These are phyloP conservation scores for Aspergillus sp. DNA, from an alignment of 2,329 filamentous ascomycete species.

Conservation along the genomic window DNA sequence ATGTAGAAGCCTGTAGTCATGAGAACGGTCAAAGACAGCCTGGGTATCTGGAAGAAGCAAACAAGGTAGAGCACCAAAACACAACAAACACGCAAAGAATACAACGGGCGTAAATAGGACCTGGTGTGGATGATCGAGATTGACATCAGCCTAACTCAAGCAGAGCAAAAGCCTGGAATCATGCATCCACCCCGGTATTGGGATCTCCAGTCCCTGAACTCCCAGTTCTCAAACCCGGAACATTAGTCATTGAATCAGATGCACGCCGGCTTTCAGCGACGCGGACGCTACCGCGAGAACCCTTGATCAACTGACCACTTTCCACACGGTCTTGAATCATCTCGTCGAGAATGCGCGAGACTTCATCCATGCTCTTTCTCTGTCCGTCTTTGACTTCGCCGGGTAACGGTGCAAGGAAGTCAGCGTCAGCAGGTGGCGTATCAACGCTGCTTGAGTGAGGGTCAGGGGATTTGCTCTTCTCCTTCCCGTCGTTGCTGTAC, in stretches of 20 bases:
- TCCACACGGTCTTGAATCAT: conserved; percentile 93
- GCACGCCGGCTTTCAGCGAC: conserved; percentile 44
- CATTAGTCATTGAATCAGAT: conserved; percentile 27
- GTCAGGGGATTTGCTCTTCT: conserved; percentile 26
- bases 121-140: no score
- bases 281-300: conserved; percentile 65
- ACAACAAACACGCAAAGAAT: conserved; percentile 12
- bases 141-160: no score
- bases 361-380: conserved; percentile 77
- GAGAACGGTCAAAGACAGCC: conserved; percentile 24
- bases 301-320: conserved; percentile 67
- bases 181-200: neutral
- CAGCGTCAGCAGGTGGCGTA: conserved; percentile 24
- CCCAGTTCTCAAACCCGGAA: conserved; percentile 27
- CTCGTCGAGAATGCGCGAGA: conserved; percentile 90
- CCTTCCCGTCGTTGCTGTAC: conserved; percentile 30
- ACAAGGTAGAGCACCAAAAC: neutral
- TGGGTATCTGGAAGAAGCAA: conserved; percentile 21
- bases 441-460: conserved; percentile 27
- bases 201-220: conserved; percentile 14
- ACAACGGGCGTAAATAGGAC: no score
- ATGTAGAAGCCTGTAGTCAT: no score
- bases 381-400: conserved; percentile 41
- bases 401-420: conserved; percentile 32
- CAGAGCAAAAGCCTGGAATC: neutral